phyloP scores from a whole-genome alignment of 495 filamentous ascomycete species.

The Penicillium soppii region DNA sequence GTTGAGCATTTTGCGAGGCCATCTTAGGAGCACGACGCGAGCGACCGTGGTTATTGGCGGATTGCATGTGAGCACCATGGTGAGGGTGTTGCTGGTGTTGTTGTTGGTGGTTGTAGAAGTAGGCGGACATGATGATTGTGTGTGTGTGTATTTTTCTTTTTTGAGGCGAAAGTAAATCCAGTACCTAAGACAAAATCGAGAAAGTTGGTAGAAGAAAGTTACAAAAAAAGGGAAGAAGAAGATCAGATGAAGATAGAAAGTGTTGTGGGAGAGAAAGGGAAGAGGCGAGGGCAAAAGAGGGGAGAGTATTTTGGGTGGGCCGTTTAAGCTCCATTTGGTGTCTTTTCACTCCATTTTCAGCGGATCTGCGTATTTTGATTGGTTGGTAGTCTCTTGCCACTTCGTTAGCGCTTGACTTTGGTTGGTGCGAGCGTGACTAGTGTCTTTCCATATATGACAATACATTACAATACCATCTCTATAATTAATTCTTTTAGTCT shows the following conservation, averaged over 20 bases:
- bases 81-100: conserved; percentile 55
- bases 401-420: neutral
- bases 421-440: neutral
- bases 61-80: conserved; percentile 44
- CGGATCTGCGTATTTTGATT: neutral
- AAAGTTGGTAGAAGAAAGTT: conserved; percentile 28
- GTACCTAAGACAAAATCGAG: conserved; percentile 24
- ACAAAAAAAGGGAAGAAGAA: conserved; percentile 30
- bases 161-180: conserved; percentile 8
- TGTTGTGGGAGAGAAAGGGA: conserved; percentile 21
- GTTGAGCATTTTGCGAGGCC: conserved; percentile 75
- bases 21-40: conserved; percentile 85
- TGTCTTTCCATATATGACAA: neutral
- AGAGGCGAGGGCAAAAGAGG: conserved; percentile 25
- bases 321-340: neutral
- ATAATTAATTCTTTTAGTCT: too few relatives aligned
- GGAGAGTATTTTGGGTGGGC: conserved; percentile 20
- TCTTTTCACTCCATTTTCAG: neutral
- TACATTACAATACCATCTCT: neutral
- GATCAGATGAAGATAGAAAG: conserved; percentile 27
- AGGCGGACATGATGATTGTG: conserved; percentile 80
- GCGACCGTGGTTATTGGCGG: conserved; percentile 72
- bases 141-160: too few relatives aligned
- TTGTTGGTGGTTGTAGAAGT: conserved; percentile 63
- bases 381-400: neutral